A percentile compares a stretch with the other conserved stretches of the same genome.
Conservation (phyloP, 345 rosid species). For the Salix caprea region DNA sequence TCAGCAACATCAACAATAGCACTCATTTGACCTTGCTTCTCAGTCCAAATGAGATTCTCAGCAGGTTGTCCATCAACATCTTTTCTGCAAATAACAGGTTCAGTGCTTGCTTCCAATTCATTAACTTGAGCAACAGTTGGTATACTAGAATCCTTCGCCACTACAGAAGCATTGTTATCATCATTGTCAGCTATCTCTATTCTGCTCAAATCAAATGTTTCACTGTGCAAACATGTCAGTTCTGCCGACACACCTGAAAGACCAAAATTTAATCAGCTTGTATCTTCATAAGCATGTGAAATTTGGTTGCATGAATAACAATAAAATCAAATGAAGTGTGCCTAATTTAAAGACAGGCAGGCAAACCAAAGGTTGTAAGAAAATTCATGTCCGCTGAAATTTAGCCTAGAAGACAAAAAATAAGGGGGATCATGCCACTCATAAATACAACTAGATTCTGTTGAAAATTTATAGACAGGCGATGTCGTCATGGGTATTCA, state of each 20-base stretch:
- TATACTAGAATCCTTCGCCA: constrained; percentile 39
- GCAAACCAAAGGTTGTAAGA: not conserved
- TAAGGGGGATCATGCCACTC: not conserved
- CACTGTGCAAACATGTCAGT: constrained; percentile 49
- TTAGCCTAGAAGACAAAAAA: not conserved
- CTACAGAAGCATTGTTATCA: constrained; percentile 36
- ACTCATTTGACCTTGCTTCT: constrained; percentile 23
- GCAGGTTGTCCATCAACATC: constrained; percentile 27
- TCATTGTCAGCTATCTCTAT: constrained; percentile 44
- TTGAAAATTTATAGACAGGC: not conserved
- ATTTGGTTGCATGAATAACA: not conserved
- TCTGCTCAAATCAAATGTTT: constrained; percentile 59
- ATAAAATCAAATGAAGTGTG: not conserved
- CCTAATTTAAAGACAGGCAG: not conserved
- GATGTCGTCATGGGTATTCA: not conserved
- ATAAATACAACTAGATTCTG: too few species aligned
- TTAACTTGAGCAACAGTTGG: constrained; percentile 35
- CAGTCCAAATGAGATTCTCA: constrained; percentile 22
- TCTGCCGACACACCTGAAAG: constrained; percentile 71
- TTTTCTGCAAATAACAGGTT: constrained; percentile 22
- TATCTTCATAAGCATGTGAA: not conserved
- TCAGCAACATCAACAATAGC: constrained; percentile 16
- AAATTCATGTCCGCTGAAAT: not conserved
- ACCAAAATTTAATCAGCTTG: not conserved
- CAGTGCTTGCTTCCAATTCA: constrained; percentile 30